Conservation (phyloP, 306 rosid genomes). For the Comarum palustre region DNA sequence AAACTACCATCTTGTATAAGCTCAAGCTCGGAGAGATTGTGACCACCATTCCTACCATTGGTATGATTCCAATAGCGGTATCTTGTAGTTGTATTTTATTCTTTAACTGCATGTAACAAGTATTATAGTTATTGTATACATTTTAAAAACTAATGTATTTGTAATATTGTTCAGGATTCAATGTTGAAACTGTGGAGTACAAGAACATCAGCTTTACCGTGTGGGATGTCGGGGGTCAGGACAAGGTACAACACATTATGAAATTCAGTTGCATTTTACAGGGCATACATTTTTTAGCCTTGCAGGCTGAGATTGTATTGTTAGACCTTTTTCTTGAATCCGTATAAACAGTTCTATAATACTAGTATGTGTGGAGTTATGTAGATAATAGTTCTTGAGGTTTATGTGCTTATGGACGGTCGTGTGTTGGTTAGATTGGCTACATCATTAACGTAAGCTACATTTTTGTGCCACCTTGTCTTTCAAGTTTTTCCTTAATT, state of each 20-base stretch:
- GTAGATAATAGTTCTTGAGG: background rate
- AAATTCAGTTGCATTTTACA: background rate
- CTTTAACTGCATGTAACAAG: background rate
- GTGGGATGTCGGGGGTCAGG: conserved; percentile 82
- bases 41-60: conserved; percentile 74
- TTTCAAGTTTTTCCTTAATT: conserved; percentile 28
- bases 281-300: background rate
- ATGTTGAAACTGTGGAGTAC: conserved; percentile 75
- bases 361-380: background rate
- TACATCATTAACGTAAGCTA: conserved; percentile 35
- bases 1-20: conserved; percentile 70
- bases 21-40: conserved; percentile 71
- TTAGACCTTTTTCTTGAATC: background rate
- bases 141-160: background rate
- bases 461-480: conserved; percentile 30
- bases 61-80: conserved; percentile 28
- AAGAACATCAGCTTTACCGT: conserved; percentile 72
- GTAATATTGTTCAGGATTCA: conserved; percentile 44
- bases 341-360: background rate
- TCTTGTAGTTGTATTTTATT: background rate
- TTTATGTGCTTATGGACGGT: conserved; percentile 39
- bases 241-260: conserved; percentile 47
- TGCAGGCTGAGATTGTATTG: background rate
- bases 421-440: conserved; percentile 39
- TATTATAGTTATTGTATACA: background rate